Evolutionary conservation across 495 filamentous ascomycete genomes (phyloP).

Genomic region (Letharia columbiana): DNA sequence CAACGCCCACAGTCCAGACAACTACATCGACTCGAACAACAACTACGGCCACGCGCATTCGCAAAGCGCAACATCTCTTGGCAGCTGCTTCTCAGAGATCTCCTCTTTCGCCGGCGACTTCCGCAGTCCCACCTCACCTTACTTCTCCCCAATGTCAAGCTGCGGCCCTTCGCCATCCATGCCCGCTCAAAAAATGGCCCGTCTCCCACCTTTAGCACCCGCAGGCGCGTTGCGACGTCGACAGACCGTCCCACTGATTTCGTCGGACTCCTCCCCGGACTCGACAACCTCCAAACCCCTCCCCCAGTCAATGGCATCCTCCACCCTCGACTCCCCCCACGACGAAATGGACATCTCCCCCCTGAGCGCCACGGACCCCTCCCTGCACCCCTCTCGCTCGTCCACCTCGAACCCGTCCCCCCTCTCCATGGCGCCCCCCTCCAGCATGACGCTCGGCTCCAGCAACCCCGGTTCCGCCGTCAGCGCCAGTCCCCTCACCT

Average conservation of each 20-base stretch:
- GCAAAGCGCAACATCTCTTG: constrained; percentile 50
- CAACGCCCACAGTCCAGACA: constrained; percentile 43
- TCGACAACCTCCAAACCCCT: constrained; percentile 56
- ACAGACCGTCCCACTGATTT: constrained; percentile 76
- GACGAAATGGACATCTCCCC: constrained; percentile 44
- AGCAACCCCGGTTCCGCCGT: constrained; percentile 21
- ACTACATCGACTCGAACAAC: constrained; percentile 40
- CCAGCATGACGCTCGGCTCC: constrained; percentile 11
- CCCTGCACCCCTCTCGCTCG: constrained; percentile 15
- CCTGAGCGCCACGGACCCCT: constrained; percentile 45
- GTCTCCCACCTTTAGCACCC: constrained; percentile 46
- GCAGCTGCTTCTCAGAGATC: constrained; percentile 45
- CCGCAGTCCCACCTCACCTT: constrained; percentile 77
- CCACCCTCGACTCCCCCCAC: constrained; percentile 63
- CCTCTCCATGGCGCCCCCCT: constrained; percentile 45
- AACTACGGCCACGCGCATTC: constrained; percentile 51
- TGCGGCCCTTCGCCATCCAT: constrained; percentile 55
- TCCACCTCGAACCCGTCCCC: constrained; percentile 34
- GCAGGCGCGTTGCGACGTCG: constrained; percentile 67
- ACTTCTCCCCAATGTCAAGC: constrained; percentile 71
- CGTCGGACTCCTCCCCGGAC: constrained; percentile 60
- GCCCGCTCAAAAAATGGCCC: constrained; percentile 50
- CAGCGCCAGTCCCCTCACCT: constrained; percentile 37
- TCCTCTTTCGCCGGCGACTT: constrained; percentile 66
- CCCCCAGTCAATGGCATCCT: constrained; percentile 46